These are phyloP conservation scores for Tranzscheliella williamsii DNA, from an alignment of 1,284 basidiomycete genomes.

Conservation along the genomic window DNA sequence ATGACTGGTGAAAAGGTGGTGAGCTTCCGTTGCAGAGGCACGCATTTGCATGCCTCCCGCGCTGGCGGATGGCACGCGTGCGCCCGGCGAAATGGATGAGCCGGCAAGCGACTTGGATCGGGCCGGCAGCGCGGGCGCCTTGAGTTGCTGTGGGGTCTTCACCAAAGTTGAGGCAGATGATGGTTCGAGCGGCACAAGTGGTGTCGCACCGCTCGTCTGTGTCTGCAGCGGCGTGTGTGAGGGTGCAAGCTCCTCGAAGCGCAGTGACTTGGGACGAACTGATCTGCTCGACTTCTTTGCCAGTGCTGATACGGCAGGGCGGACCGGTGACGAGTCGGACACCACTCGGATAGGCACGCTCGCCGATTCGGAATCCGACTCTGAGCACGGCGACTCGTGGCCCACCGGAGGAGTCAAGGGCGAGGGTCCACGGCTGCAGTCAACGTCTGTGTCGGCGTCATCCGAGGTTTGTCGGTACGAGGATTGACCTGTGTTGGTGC, in stretches of 20 bases:
- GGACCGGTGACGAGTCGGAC: too few species aligned
- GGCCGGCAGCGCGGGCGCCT: constrained; percentile 10
- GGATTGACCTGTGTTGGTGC: constrained; percentile 8
- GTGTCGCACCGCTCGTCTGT: too few species aligned
- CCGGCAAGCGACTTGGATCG: constrained; percentile 29
- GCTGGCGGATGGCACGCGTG: not conserved
- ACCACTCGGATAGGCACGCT: too few species aligned
- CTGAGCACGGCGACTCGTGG: too few species aligned
- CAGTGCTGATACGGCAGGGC: too few species aligned
- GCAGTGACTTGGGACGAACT: constrained; percentile 34
- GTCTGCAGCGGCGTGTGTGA: too few species aligned
- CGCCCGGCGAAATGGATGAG: not conserved
- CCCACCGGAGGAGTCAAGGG: constrained; percentile 27
- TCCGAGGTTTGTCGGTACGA: constrained; percentile 9
- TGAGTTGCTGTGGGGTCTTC: too few species aligned
- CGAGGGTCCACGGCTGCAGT: constrained; percentile 16
- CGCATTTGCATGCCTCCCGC: constrained; percentile 12
- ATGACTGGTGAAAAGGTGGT: constrained; percentile 27
- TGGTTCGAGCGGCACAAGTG: too few species aligned
- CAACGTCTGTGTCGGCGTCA: constrained; percentile 11
- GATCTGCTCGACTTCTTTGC: too few species aligned
- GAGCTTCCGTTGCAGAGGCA: constrained; percentile 29
- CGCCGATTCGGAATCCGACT: too few species aligned
- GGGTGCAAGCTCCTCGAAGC: constrained; percentile 23
- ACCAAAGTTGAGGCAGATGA: too few species aligned